phyloP scores from a whole-genome alignment of 441 rosid species.

The Pelargonium fulgidum region DNA sequence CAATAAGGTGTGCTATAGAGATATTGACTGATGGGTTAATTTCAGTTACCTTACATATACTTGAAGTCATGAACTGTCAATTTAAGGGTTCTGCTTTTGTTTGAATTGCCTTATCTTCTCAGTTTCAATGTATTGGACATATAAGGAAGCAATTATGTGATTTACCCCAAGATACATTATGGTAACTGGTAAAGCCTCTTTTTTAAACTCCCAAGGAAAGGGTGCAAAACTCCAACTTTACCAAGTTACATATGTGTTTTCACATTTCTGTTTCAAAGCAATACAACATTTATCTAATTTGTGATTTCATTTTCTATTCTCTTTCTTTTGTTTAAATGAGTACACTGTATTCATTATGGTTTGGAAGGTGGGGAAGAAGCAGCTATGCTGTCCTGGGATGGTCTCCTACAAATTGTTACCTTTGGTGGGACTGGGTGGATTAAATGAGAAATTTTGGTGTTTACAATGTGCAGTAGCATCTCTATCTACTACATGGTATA shows the following conservation, averaged over 20 bases:
- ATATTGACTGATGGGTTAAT: background rate
- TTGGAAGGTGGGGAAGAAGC: background rate
- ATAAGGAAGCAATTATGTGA: background rate
- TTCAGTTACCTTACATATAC: background rate
- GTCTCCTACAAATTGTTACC: background rate
- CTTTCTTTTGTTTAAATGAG: no score
- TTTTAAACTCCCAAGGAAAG: background rate
- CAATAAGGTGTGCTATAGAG: background rate
- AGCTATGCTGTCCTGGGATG: background rate
- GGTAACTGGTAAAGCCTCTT: background rate
- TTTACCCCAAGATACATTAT: background rate
- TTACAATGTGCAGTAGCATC: background rate
- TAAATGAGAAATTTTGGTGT: background rate
- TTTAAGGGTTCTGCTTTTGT: background rate
- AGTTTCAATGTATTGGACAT: constrained; percentile 1
- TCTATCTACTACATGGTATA: no score
- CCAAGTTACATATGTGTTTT: background rate
- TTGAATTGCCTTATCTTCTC: background rate
- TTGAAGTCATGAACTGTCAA: background rate
- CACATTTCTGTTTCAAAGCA: background rate
- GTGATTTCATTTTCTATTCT: background rate
- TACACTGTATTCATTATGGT: background rate
- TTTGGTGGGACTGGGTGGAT: background rate
- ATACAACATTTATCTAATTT: background rate
- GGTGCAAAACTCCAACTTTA: background rate